Conservation (phyloP, 352 stramenopile species). For the Blastocystis sp. region DNA sequence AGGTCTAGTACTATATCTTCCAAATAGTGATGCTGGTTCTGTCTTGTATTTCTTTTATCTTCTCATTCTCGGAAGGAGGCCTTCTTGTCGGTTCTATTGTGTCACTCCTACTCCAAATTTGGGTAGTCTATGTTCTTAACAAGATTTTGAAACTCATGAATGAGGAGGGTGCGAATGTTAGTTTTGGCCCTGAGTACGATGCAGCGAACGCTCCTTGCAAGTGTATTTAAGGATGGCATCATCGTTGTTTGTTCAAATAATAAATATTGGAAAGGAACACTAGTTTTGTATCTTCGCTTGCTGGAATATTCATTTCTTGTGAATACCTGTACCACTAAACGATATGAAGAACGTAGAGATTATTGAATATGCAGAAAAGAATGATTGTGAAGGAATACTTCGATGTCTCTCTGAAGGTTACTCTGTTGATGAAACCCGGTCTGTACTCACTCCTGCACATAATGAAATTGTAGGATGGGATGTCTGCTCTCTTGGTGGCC, state of each 20-base stretch:
- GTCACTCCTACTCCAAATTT: background rate
- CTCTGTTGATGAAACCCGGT: background rate
- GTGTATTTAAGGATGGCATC: background rate
- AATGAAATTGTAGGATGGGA: background rate
- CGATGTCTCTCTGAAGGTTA: background rate
- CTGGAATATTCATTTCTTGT: too few species aligned
- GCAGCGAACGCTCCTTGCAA: background rate
- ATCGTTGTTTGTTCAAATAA: background rate
- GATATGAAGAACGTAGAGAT: background rate
- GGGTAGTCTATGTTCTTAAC: background rate
- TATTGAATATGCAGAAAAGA: conserved; percentile 14
- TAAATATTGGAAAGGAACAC: background rate
- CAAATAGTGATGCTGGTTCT: background rate
- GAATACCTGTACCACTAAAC: background rate
- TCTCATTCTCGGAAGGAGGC: background rate
- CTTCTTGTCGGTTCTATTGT: background rate
- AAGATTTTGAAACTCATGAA: background rate
- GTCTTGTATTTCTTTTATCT: background rate
- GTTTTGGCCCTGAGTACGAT: too few species aligned
- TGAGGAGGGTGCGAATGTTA: background rate
- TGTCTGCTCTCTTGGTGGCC: background rate
- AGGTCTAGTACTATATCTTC: background rate
- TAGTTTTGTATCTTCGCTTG: too few species aligned
- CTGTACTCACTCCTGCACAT: background rate
- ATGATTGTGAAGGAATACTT: conserved; percentile 32